phyloP scores from a whole-genome alignment of 2,329 filamentous ascomycete genomes.

The Alternaria angustiovoidea region DNA sequence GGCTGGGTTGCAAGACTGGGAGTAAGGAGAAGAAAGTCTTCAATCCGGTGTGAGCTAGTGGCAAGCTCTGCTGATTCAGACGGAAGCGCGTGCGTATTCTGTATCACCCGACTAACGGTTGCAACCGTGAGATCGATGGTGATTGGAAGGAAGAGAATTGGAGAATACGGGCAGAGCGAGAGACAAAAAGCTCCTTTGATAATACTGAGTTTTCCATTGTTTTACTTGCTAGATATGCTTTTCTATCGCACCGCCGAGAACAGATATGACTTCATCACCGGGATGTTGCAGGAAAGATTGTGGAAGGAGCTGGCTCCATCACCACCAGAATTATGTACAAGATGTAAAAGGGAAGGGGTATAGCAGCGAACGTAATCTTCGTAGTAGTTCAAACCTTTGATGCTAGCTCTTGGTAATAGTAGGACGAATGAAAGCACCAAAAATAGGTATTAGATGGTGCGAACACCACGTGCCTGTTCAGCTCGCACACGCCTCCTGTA shows the following conservation, averaged over 20 bases:
- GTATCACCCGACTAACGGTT: slow-evolving; percentile 8
- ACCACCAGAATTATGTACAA: slow-evolving; percentile 31
- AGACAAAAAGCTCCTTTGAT: background rate
- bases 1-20: slow-evolving; percentile 1
- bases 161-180: background rate
- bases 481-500: slow-evolving; percentile 64
- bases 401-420: slow-evolving; percentile 7
- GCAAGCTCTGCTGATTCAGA: background rate
- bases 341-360: slow-evolving; percentile 26
- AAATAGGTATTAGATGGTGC: slow-evolving; percentile 43
- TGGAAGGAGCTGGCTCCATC: slow-evolving; percentile 5
- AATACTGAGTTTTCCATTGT: slow-evolving; percentile 11
- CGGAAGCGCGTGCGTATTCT: slow-evolving; percentile 8
- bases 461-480: slow-evolving; percentile 43
- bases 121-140: background rate
- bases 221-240: slow-evolving; percentile 1
- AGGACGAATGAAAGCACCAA: background rate
- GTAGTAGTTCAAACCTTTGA: slow-evolving; percentile 4
- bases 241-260: slow-evolving; percentile 1
- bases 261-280: slow-evolving; percentile 1
- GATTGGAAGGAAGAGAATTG: background rate
- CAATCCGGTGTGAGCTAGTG: background rate
- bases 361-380: slow-evolving; percentile 29
- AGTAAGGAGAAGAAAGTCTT: background rate
- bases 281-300: slow-evolving; percentile 3